A percentile compares a stretch with the other conserved stretches of the same genome.
phyloP scores from a whole-genome alignment of 306 rosid genomes.

The Glycine tomentella region DNA sequence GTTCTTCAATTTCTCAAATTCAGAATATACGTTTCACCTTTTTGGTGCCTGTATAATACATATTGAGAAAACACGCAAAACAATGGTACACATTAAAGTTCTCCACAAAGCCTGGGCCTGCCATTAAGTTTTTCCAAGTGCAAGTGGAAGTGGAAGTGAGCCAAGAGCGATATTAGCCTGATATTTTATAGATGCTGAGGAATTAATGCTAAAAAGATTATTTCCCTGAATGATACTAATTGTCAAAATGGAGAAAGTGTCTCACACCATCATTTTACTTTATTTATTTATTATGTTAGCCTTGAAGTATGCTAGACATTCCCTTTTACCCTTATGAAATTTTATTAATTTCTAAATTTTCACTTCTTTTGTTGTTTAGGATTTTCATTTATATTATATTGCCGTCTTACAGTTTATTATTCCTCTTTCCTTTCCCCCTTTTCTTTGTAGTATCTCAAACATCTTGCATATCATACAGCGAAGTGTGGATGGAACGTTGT shows the following conservation, averaged over 20 bases:
- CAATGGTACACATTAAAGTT: not conserved
- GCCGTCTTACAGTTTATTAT: slow-evolving; percentile 33
- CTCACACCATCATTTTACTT: not conserved
- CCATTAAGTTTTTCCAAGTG: slow-evolving; percentile 19
- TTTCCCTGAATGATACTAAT: slow-evolving; percentile 4
- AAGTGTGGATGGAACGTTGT: slow-evolving; percentile 88
- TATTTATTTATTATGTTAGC: not conserved
- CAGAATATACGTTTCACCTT: not conserved
- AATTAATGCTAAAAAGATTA: slow-evolving; percentile 12
- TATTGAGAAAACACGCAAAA: not conserved
- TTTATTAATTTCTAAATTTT: too few relatives aligned
- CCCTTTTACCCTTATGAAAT: not conserved
- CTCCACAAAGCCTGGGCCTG: slow-evolving; percentile 29
- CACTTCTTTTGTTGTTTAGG: not conserved
- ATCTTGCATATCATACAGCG: slow-evolving; percentile 84
- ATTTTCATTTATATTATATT: slow-evolving; percentile 39
- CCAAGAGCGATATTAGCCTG: slow-evolving; percentile 4
- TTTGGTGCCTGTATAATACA: slow-evolving; percentile 5
- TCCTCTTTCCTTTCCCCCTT: slow-evolving; percentile 3
- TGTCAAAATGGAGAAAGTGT: slow-evolving; percentile 29
- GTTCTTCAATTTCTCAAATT: slow-evolving; percentile 5
- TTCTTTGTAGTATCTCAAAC: slow-evolving; percentile 85
- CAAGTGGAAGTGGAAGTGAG: not conserved
- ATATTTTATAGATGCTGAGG: not conserved
- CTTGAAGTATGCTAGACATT: slow-evolving; percentile 14